Base-by-base conservation (phyloP, 257 asterid species). In the Nicotiana paniculata region DNA sequence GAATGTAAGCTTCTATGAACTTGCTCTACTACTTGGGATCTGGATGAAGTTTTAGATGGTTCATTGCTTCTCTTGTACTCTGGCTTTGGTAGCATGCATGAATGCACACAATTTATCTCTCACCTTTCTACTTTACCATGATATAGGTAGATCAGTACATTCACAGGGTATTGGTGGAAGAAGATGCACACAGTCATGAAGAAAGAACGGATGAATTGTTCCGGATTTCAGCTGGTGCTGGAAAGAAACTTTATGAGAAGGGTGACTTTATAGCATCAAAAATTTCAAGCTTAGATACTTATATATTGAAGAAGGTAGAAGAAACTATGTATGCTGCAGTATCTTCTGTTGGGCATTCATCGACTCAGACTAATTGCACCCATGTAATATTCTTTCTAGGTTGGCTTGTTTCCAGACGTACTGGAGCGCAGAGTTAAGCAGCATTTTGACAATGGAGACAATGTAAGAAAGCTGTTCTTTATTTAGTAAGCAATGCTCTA, bases 361-460 rank as follows among this genome's bases (percentile, higher is more conserved):
- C 28, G 80, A 72, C 46, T 51, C 26, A 2, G 53, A 35, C 80
- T 75, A 75, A 75, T 75, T 51, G 63, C 80, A 7, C 28, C 26
- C 7, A 28, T 51, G 32, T 75, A 39, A 75, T 66, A 32, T 66
- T 57, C 13, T 80, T 55, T 81, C 43, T 66, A 95, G 98, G 97
- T 96, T 74, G 97, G 98, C 79, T 81, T 96, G 89, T 96, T 96
- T 90, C 99, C 98, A 63, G 99, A 93, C 82, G 78, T 96, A 82
- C 76, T 93, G 66, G 98, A 96, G 85, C 88, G 88, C 83, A 96
- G 89, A 90, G 90, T 96, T 62, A 86, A 79, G 90, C 91, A 87
- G 89, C 96, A 96, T 86, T 96, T 96, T 82, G 92, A 92, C 82
- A 94, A 90, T 84, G 97, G 97, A 72, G 99, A 96, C 89, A 86